phyloP scores from a whole-genome alignment of 1,284 basidiomycete species.

The Ustilago cynodontis region DNA sequence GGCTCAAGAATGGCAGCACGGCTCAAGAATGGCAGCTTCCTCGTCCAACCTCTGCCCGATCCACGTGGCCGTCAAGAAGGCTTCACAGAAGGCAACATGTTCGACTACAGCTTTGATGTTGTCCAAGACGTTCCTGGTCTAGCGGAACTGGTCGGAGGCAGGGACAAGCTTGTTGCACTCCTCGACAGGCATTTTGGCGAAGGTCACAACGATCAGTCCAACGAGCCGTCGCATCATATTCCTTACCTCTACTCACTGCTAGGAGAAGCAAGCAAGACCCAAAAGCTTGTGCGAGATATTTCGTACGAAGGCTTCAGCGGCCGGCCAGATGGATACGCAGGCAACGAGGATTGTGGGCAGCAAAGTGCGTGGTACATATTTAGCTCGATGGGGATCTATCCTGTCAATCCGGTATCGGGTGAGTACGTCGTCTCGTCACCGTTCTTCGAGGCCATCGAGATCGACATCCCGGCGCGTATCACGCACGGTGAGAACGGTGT shows the following conservation, averaged over 20 bases:
- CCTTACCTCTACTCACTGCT: slow-evolving; percentile 83
- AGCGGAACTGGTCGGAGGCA: slow-evolving; percentile 78
- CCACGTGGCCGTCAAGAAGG: slow-evolving; percentile 79
- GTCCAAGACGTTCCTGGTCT: slow-evolving; percentile 76
- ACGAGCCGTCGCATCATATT: slow-evolving; percentile 84
- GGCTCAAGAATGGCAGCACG: too few species aligned
- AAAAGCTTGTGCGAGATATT: slow-evolving; percentile 79
- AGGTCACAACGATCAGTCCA: slow-evolving; percentile 85
- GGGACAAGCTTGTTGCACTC: slow-evolving; percentile 76
- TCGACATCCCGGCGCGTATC: slow-evolving; percentile 73
- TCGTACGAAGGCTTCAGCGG: slow-evolving; percentile 78
- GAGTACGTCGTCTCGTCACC: slow-evolving; percentile 79
- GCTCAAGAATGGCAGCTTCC: slow-evolving; percentile 75
- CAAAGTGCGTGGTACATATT: slow-evolving; percentile 90
- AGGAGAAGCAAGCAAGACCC: slow-evolving; percentile 78
- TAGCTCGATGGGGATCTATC: slow-evolving; percentile 83
- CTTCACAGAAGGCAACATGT: slow-evolving; percentile 84
- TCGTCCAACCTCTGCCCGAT: slow-evolving; percentile 41
- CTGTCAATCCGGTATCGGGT: slow-evolving; percentile 75
- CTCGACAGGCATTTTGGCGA: slow-evolving; percentile 83
- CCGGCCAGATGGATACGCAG: slow-evolving; percentile 77
- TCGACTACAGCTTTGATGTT: slow-evolving; percentile 49
- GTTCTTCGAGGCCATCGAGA: slow-evolving; percentile 77
- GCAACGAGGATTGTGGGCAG: slow-evolving; percentile 90
- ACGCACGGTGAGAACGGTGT: neutral